These are phyloP conservation scores for Xylaria polymorpha DNA, from an alignment of 2,329 filamentous ascomycete species.

Conservation along the genomic window DNA sequence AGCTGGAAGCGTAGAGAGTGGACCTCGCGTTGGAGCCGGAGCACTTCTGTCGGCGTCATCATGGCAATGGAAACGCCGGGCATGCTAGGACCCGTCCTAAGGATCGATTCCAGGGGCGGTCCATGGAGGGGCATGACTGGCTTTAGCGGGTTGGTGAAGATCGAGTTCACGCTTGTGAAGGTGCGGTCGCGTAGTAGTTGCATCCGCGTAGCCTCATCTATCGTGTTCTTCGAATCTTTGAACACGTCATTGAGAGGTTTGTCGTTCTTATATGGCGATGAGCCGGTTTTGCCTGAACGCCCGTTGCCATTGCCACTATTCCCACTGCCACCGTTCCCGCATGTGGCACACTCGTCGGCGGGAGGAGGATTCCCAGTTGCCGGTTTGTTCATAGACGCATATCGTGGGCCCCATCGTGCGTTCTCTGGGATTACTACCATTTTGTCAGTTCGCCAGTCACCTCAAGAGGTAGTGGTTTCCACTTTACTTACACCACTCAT, in stretches of 20 bases:
- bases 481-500: constrained; percentile 45
- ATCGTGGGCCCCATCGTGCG: constrained; percentile 41
- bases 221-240: constrained; percentile 34
- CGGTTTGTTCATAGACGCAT: constrained; percentile 14
- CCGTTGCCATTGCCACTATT: too few species aligned
- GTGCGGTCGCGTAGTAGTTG: constrained; percentile 47
- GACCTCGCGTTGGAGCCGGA: constrained; percentile 52
- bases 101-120: constrained; percentile 52
- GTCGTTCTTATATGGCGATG: neutral
- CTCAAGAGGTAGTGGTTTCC: neutral
- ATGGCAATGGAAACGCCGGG: constrained; percentile 54
- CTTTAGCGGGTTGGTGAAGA: constrained; percentile 50
- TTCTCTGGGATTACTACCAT: constrained; percentile 18
- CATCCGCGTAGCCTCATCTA: constrained; percentile 15
- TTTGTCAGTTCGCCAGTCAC: constrained; percentile 17
- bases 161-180: constrained; percentile 46
- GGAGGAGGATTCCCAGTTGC: neutral
- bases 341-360: neutral
- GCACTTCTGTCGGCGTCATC: constrained; percentile 56
- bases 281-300: neutral
- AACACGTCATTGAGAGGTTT: constrained; percentile 33
- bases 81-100: constrained; percentile 50
- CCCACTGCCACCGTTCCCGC: too few species aligned
- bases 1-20: constrained; percentile 51
- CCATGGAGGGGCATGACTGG: constrained; percentile 53